Evolutionary conservation across 345 rosid species (phyloP), one percentile per base, ranked within the genome.

Genomic region (Iberis pinnata): DNA sequence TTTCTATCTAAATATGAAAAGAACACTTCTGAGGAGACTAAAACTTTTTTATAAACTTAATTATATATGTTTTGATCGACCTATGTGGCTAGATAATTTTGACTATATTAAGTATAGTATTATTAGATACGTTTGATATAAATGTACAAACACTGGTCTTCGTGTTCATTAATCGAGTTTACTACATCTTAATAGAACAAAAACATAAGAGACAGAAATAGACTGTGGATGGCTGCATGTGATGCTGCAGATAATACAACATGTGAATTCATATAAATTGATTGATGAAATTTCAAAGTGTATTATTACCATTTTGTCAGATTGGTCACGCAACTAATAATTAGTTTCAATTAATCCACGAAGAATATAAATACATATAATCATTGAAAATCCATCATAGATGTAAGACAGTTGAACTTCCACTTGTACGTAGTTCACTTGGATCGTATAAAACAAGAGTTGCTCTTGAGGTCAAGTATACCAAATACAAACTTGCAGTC

Each of bases 351-450:
- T 41, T 18, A 53, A 32, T 53, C 38, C 29, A 29, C 10, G 10
- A 29, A 29, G 33, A 29, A 52, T 12, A 17, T 43, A 12, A 18
- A 57, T 36, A 25, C 47, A 58, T 43, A 49, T 50, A 44, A 59
- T 58, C 37, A 51, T 29, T 29, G 56, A 51, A 60, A 59, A 59
- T 67, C 55, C 61, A 46, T 22, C 6, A 22, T 38, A 59, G 65
- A 59, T 59, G 50, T 47, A 55, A 55, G 66, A 67, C 61, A 52
- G 65, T 59, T 60, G 40, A 67, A 67, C 50, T 48, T 67, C 56
- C 60, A 67, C 60, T n/a, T n/a, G n/a, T n/a, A 59, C 53, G 61
- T 53, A 20, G 38, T 24, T 53, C 55, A 39, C 59, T 59, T 18
- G 24, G 50, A 17, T 46, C 53, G 8, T 58, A 8, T 12, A 51